Conservation (phyloP, 768 basidiomycete species). For the Hericium coralloides region DNA sequence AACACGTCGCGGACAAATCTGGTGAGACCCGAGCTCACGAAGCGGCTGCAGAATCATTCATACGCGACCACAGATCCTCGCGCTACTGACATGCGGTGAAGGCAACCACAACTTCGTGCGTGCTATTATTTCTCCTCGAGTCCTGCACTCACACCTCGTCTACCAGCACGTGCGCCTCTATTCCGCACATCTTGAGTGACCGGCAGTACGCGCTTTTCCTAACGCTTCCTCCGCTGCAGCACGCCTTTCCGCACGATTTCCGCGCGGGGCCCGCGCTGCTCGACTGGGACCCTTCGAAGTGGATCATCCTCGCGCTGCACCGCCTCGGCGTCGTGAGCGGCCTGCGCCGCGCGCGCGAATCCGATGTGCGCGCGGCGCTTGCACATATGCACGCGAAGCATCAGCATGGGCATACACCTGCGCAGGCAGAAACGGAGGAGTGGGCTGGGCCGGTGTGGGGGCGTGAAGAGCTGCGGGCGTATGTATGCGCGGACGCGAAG, state of each 20-base stretch:
- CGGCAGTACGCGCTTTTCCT: no score
- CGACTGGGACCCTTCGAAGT: conserved; percentile 81
- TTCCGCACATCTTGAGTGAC: neutral
- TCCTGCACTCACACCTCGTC: neutral
- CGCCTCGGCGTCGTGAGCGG: conserved; percentile 36
- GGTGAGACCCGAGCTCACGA: conserved; percentile 25
- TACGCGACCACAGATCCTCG: conserved; percentile 40
- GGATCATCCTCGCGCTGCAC: conserved; percentile 54
- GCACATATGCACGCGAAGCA: conserved; percentile 40
- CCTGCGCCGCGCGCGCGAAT: conserved; percentile 39
- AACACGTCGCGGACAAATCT: conserved; percentile 69
- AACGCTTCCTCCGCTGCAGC: conserved; percentile 31
- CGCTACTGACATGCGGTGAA: conserved; percentile 65
- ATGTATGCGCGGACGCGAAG: conserved; percentile 23
- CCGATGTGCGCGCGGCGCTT: conserved; percentile 41
- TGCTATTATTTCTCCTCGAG: conserved; percentile 1
- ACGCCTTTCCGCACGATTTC: conserved; percentile 74
- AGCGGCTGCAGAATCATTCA: neutral
- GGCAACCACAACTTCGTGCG: conserved; percentile 73
- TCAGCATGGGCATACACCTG: conserved; percentile 13
- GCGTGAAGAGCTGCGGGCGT: conserved; percentile 26
- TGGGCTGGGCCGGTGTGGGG: conserved; percentile 39
- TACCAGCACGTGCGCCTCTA: no score
- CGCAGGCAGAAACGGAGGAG: conserved; percentile 10
- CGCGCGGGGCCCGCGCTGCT: conserved; percentile 50